Evolutionary conservation across 768 basidiomycete genomes (phyloP).

Genomic region (Mycena galopus): DNA sequence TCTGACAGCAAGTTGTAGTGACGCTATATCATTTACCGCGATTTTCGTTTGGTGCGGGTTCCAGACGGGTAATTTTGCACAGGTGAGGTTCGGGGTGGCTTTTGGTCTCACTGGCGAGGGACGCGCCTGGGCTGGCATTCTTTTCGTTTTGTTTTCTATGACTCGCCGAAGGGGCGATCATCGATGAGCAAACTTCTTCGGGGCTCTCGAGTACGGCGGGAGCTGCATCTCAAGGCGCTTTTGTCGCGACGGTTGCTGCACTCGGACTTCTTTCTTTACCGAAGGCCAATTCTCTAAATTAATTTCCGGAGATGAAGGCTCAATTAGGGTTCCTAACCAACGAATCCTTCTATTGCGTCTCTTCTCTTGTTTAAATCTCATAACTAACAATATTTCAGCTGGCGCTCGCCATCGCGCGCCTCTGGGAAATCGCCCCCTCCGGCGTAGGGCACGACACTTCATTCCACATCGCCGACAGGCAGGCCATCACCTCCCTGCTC

Average conservation of each 20-base stretch:
- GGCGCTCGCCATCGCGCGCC: constrained; percentile 82
- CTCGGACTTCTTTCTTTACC: too few relatives aligned
- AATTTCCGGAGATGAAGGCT: background rate
- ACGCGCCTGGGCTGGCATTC: too few relatives aligned
- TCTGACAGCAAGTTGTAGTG: constrained; percentile 52
- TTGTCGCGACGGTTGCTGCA: too few relatives aligned
- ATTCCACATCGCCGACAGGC: constrained; percentile 87
- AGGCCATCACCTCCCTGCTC: constrained; percentile 84
- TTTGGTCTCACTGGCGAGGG: background rate
- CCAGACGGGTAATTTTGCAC: constrained; percentile 83
- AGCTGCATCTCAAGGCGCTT: too few relatives aligned
- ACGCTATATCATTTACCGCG: constrained; percentile 81
- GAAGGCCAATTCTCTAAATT: background rate
- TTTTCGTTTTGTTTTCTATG: too few relatives aligned
- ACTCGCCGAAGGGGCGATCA: too few relatives aligned
- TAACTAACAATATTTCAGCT: constrained; percentile 58
- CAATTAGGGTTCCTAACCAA: constrained; percentile 1
- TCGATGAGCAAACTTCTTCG: too few relatives aligned
- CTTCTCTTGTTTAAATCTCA: background rate
- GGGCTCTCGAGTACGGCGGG: too few relatives aligned
- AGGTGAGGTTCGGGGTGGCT: constrained; percentile 54
- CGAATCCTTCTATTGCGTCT: constrained; percentile 1
- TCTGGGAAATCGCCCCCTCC: constrained; percentile 67
- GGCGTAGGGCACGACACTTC: constrained; percentile 60
- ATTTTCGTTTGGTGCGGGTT: constrained; percentile 90